phyloP scores from a whole-genome alignment of 2,329 filamentous ascomycete species.

The Mariannaea elegans region DNA sequence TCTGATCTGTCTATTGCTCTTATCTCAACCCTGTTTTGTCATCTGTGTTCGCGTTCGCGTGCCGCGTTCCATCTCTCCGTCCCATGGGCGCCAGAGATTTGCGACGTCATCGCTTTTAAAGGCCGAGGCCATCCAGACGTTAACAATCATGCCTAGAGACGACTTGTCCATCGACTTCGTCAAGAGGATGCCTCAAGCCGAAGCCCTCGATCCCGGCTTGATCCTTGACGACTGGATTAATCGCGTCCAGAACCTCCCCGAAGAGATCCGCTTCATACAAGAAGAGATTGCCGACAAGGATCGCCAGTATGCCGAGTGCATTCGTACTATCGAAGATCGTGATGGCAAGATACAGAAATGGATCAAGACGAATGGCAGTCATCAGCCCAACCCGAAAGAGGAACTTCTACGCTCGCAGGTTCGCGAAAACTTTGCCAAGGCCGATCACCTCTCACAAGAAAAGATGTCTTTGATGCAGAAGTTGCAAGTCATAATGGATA shows the following conservation, averaged over 20 bases:
- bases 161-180: constrained; percentile 76
- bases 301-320: constrained; percentile 73
- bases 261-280: constrained; percentile 83
- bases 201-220: constrained; percentile 70
- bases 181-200: constrained; percentile 70
- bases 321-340: constrained; percentile 74
- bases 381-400: constrained; percentile 79
- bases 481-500: constrained; percentile 66
- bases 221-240: constrained; percentile 84
- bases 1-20: constrained; percentile 24
- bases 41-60: constrained; percentile 26
- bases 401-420: constrained; percentile 72
- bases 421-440: constrained; percentile 72
- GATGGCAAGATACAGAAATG: constrained; percentile 82
- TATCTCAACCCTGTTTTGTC: constrained; percentile 15
- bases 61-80: constrained; percentile 25
- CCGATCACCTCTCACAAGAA: constrained; percentile 76
- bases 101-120: constrained; percentile 33
- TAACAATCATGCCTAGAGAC: constrained; percentile 78
- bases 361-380: constrained; percentile 79
- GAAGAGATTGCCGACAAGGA: constrained; percentile 87
- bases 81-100: constrained; percentile 29
- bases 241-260: constrained; percentile 79
- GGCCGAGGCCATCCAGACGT: constrained; percentile 46
- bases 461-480: constrained; percentile 77